Conservation (phyloP, 2,329 filamentous ascomycete species). For the Pseudogymnoascus sp. region DNA sequence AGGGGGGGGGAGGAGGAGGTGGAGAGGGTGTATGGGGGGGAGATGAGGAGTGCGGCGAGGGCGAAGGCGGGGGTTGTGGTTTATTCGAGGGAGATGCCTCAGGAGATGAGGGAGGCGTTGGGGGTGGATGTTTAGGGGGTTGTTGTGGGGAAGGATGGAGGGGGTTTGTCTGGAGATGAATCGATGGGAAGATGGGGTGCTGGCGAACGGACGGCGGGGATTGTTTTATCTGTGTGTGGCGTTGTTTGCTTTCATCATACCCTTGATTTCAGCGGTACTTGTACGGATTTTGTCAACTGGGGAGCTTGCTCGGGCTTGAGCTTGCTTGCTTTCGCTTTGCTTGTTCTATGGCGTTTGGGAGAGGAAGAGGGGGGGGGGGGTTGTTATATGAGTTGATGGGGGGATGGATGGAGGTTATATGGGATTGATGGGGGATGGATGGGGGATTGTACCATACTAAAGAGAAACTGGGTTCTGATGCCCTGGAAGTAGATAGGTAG, state of each 20-base stretch:
- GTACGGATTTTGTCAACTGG: background rate
- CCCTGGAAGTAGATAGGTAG: background rate
- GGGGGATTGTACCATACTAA: background rate
- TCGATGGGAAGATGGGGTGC: no score
- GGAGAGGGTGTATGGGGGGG: background rate
- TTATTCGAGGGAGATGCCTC: background rate
- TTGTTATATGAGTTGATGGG: no score
- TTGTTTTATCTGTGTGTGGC: background rate
- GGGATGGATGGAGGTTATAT: no score
- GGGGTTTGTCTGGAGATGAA: no score
- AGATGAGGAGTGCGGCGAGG: background rate
- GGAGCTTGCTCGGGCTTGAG: background rate
- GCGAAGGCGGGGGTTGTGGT: background rate
- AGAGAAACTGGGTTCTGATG: background rate
- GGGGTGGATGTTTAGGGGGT: background rate
- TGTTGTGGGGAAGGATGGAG: no score
- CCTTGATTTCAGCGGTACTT: background rate
- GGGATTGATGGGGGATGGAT: background rate
- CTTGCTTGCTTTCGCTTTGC: background rate
- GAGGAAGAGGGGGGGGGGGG: no score
- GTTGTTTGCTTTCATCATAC: background rate
- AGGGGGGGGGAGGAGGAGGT: background rate
- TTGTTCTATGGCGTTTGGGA: background rate
- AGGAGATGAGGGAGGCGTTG: background rate
- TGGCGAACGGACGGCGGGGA: background rate